phyloP scores from a whole-genome alignment of 257 asterid genomes.

The Prunella vulgaris region DNA sequence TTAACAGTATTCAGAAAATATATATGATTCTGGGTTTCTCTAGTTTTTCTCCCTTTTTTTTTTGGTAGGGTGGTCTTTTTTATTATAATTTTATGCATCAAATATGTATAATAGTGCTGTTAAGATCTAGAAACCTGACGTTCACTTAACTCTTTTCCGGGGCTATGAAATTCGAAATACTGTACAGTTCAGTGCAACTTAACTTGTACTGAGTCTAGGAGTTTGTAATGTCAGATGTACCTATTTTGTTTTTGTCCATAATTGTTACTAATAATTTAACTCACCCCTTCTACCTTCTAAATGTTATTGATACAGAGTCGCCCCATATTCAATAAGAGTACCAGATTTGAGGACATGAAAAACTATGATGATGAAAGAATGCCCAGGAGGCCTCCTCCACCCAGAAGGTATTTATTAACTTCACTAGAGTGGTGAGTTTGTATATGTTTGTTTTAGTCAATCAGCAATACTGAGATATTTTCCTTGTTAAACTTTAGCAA shows the following conservation, averaged over 20 bases:
- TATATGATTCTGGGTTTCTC: background rate
- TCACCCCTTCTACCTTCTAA: constrained; percentile 11
- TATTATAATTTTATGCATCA: background rate
- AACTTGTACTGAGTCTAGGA: background rate
- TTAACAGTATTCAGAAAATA: background rate
- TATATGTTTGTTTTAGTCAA: background rate
- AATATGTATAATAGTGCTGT: background rate
- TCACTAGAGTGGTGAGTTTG: background rate
- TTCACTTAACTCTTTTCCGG: background rate
- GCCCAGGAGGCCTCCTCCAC: constrained; percentile 64
- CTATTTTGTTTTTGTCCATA: background rate
- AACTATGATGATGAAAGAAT: constrained; percentile 69
- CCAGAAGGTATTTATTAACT: constrained; percentile 22
- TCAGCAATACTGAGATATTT: constrained; percentile 14
- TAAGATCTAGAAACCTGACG: background rate
- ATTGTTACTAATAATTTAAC: constrained; percentile 11
- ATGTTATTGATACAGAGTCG: constrained; percentile 64
- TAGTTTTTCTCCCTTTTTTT: background rate
- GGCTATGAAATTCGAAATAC: background rate
- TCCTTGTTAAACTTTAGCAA: constrained; percentile 35
- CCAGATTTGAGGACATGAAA: constrained; percentile 96
- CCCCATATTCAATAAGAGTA: constrained; percentile 91
- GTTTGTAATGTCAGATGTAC: background rate
- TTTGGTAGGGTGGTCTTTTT: background rate
- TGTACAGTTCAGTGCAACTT: background rate